Conservation (phyloP, 2,329 filamentous ascomycete species). For the Paraphaeosphaeria sporulosa region DNA sequence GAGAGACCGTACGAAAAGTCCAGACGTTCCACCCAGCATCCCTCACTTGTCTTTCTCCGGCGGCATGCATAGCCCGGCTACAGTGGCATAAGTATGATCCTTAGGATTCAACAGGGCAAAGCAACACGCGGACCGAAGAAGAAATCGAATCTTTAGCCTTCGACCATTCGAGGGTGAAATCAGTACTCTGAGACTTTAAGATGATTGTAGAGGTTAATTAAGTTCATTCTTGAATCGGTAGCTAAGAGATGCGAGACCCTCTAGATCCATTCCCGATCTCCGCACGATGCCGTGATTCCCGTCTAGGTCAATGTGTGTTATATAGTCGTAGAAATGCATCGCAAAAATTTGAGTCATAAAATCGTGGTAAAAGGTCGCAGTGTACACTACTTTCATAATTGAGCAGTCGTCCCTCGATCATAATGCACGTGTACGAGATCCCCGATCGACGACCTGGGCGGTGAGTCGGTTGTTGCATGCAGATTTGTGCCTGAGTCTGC, state of each 20-base stretch:
- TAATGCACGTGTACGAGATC: conserved; percentile 9
- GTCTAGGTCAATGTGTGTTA: background rate
- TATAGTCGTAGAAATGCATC: background rate
- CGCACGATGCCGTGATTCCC: background rate
- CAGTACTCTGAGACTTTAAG: too few relatives aligned
- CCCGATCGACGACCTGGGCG: conserved; percentile 14
- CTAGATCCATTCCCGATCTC: too few relatives aligned
- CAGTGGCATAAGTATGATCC: background rate
- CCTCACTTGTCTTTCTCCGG: background rate
- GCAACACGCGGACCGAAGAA: too few relatives aligned
- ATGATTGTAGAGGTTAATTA: too few relatives aligned
- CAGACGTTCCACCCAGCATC: background rate
- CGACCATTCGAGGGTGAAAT: too few relatives aligned
- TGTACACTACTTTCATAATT: background rate
- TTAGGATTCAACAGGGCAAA: too few relatives aligned
- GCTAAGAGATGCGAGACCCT: too few relatives aligned
- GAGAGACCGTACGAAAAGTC: too few relatives aligned
- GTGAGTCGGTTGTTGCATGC: conserved; percentile 10
- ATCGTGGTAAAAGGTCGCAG: background rate
- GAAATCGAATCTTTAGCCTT: too few relatives aligned
- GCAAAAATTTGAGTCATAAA: background rate
- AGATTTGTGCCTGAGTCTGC: conserved; percentile 10
- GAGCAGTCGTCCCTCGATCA: background rate
- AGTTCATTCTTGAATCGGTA: too few relatives aligned
- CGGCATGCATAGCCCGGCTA: background rate